A percentile compares a stretch with the other conserved stretches of the same genome.
phyloP scores from a whole-genome alignment of 192 early-diverging fungal species.

The Mortierella claussenii region DNA sequence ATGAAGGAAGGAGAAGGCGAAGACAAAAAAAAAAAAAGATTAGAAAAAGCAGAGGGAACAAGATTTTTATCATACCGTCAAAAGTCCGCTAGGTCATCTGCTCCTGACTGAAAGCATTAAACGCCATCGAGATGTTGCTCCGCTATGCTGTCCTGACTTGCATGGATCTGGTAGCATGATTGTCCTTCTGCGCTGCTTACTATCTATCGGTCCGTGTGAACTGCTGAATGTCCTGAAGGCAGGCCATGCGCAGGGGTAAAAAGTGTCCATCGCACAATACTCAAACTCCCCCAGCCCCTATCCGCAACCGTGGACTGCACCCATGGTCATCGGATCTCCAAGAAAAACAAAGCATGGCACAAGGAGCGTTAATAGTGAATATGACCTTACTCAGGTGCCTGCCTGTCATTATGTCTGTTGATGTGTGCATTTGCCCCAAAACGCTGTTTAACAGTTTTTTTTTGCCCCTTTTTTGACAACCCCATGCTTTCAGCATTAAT shows the following conservation, averaged over 20 bases:
- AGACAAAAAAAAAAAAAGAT: background rate
- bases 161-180: background rate
- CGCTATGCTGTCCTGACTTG: background rate
- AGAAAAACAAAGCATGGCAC: background rate
- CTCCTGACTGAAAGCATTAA: background rate
- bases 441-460: too few species aligned
- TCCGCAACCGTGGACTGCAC: background rate
- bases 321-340: background rate
- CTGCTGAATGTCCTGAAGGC: too few species aligned
- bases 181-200: background rate
- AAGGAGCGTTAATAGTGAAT: too few species aligned
- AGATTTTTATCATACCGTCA: too few species aligned
- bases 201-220: background rate
- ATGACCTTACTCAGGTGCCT: too few species aligned
- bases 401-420: too few species aligned
- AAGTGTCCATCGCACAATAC: too few species aligned
- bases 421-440: too few species aligned
- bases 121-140: background rate
- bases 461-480: too few species aligned
- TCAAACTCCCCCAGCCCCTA: background rate
- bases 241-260: too few species aligned
- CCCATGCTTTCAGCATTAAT: too few species aligned
- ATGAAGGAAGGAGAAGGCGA: background rate
- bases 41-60: background rate
- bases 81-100: too few species aligned